Evolutionary conservation across 1,139 yeast genomes (phyloP), one percentile per base, ranked within the genome.

Genomic region (Taphrina flavorubra): DNA sequence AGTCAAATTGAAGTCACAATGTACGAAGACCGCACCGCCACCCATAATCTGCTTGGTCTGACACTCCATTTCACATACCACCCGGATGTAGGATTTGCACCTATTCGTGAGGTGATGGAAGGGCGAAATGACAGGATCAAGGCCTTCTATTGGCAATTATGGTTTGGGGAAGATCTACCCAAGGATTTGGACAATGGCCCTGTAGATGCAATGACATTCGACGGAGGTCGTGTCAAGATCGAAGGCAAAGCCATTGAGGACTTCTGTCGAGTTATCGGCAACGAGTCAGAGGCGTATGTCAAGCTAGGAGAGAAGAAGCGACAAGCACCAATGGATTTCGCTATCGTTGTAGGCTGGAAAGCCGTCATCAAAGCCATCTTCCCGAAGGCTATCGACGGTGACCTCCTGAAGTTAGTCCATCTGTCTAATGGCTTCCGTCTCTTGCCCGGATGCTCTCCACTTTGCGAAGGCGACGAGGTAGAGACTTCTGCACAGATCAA

Each of bases 271-370:
- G 97, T 98, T 72, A 90, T 94, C 78, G 97, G 97, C 76, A 94
- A 94, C 85, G 89, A 89, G 74, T 92, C 97, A 80, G 98, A 92
- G 81, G 97, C 96, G 70, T 94, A 92, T 75, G 97, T 92, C 72
- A 85, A 88, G 72, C 87, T 97, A 82, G 86, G 90, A 68, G 96
- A 96, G 74, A 89, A 90, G 80, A 84, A 84, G 65, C 57, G 60
- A 7, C 65, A 65, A 57, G 99, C 99, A 67, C 99, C 99, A 76
- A 94, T 94, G 98, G 99, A 94, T 83, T 95, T 92, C 78, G 98
- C 99, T 68, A 94, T 94, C 79, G 98, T 95, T 71, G 86, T 92
- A 76, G 99, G 99, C 63, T 94, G 99, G 99, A 89, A 89, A 82
- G 96, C 97, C 65, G 92, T 95, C 77, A 92, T 94, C 82, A 91